Base-by-base conservation (phyloP, 495 filamentous ascomycete genomes). In the Trichoderma virens region DNA sequence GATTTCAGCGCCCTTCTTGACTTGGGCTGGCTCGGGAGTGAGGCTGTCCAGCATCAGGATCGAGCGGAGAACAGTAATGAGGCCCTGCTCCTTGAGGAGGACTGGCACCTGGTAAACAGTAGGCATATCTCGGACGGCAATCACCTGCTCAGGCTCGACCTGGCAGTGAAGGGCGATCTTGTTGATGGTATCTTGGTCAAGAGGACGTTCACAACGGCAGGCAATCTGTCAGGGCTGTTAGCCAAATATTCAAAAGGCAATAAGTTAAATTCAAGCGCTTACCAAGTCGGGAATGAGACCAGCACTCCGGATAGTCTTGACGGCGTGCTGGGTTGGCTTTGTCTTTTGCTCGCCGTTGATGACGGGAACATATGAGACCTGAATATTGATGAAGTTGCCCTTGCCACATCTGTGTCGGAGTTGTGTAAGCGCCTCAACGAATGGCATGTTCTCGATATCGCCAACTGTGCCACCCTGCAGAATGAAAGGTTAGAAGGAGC, bases 71-170 rank as follows among this genome's bases (percentile, higher is more conserved):
- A 83, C 80, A 0, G 77, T 71, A 28, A 93, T 76, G 3, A 97
- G 80, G 6, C 85, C 83, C 74, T 98, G 91, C 54, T 89, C 78
- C 65, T 91, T 86, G 5, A 98, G 88, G 34, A 97, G 88, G 3
- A 97, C 75, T 4, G 94, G 94, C 0, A 98, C 94, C 60, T 96
- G 93, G 74, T 97, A 97, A 30, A 88, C 92, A 0, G 91, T 89
- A 7, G 84, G 79, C 67, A 97, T 89, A 73, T 98, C 88, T 65
- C 88, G 88, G 8, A 98, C 94, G 16, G 83, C 88, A 60, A 97
- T 77, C 20, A 98, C 91, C 66, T 96, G 91, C 65, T 90, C 80
- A 18, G 79, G 71, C 60, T 92, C 87, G 30, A 96, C 87, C 67
- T 95, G 88, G 71, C 93, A 97, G 74, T 85, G 90, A 65, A 83